Evolutionary conservation across 768 basidiomycete species (phyloP), one percentile per base, ranked within the genome.

Genomic region (Pleurotus tuoliensis): DNA sequence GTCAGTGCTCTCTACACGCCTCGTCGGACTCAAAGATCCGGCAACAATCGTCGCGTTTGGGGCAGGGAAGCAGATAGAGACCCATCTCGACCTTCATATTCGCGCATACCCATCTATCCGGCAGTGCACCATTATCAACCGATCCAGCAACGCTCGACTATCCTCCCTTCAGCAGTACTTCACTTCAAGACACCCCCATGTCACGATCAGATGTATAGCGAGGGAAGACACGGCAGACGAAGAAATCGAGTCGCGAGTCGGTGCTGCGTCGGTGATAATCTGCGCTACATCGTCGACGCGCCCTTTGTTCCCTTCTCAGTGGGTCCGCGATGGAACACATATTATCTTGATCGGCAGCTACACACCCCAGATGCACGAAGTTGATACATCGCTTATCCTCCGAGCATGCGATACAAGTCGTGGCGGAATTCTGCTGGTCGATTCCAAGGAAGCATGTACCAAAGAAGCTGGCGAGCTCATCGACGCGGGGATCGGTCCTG

Each of bases 401-500:
- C 74, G 89, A 2, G 84, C 86, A 0, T 52, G 71, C 34, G 57
- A 46, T 13, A 34, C 9, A 34, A 34, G 30, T 11, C n/a, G 53
- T 18, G 22, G 44, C 6, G 34, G 46, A 20, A 64, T 72, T 18
- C 69, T 94, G 15, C 71, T 92, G 0, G 92, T 94, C 0, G 93
- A 96, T 67, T 92, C 89, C 0, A 69, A 75, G 45, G 73, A 77
- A 2, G 91, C 88, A 2, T 93, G 90, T 63, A 59, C 74, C n/a
- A 66, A 71, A 0, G 94, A 95, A 66, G 90, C 92, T 0, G 93
- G 94, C 0, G 94, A 96, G 62, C 73, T 95, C 39, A 88, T 93
- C 51, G 72, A 76, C 37, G 81, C 87, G 0, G 66, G 67, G 0
- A 47, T 84, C 7, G 58, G 56, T 0, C 61, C 63, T 0, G 70